Evolutionary conservation across 352 stramenopile genomes (phyloP).

Genomic region (Globisporangium nagaii): DNA sequence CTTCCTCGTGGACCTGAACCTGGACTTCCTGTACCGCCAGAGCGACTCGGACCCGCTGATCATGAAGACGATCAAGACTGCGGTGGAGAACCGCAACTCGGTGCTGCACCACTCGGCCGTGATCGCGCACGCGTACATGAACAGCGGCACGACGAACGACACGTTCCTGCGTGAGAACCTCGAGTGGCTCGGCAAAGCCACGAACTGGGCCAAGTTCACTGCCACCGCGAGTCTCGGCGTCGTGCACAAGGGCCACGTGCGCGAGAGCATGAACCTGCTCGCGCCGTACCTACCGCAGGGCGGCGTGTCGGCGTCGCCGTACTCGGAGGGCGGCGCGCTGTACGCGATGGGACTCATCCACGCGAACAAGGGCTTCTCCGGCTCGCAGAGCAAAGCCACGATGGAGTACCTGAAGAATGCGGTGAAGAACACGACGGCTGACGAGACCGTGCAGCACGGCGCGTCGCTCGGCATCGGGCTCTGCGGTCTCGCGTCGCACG

Average conservation of each 20-base stretch:
- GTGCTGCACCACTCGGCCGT: constrained; percentile 97
- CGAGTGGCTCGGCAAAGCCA: constrained; percentile 98
- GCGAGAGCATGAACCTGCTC: constrained; percentile 97
- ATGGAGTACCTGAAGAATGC: constrained; percentile 86
- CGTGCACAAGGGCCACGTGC: constrained; percentile 97
- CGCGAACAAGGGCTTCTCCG: constrained; percentile 91
- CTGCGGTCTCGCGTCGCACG: constrained; percentile 91
- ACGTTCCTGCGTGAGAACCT: constrained; percentile 97
- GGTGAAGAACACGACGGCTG: constrained; percentile 81
- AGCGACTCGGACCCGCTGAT: constrained; percentile 89
- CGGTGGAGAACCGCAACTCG: constrained; percentile 93
- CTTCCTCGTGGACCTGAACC: constrained; percentile 91
- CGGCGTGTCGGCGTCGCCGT: constrained; percentile 87
- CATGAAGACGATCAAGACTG: constrained; percentile 93
- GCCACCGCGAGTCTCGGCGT: constrained; percentile 97
- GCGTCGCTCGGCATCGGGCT: constrained; percentile 96
- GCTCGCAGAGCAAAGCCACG: constrained; percentile 74
- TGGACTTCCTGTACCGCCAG: constrained; percentile 91
- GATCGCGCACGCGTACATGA: constrained; percentile 96
- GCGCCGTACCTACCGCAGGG: constrained; percentile 96
- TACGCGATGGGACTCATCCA: constrained; percentile 99
- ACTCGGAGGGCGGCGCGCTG: constrained; percentile 96
- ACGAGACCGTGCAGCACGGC: constrained; percentile 98
- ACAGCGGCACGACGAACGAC: constrained; percentile 97
- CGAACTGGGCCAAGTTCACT: constrained; percentile 99